Evolutionary conservation across 2,329 filamentous ascomycete species (phyloP).

Genomic region (Pyrenochaeta sp.): DNA sequence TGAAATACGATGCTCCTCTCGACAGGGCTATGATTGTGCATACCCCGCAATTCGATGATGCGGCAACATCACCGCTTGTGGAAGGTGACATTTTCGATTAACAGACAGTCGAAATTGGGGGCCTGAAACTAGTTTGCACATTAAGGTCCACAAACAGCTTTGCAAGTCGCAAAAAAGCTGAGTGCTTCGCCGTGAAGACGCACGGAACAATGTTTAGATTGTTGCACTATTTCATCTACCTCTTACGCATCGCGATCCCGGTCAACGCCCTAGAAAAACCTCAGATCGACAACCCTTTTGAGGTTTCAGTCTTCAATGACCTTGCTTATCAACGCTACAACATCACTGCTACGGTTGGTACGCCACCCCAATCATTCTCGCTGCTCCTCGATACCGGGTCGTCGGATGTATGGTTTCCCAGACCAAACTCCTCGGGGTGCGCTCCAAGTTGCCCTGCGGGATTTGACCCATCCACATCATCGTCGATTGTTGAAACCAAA

Average conservation of each 20-base stretch:
- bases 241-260: not conserved
- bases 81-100: not conserved
- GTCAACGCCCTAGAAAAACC: not conserved
- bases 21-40: not conserved
- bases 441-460: slow-evolving; percentile 12
- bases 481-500: not conserved
- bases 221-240: not conserved
- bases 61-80: too few relatives aligned
- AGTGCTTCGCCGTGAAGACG: too few relatives aligned
- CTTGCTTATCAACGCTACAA: slow-evolving; percentile 15
- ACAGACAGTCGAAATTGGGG: not conserved
- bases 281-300: not conserved
- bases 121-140: not conserved
- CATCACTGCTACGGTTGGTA: slow-evolving; percentile 18
- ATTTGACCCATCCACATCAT: slow-evolving; percentile 1
- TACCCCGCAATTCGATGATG: not conserved
- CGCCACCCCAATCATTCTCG: slow-evolving; percentile 15
- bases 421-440: slow-evolving; percentile 16
- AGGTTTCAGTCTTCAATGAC: slow-evolving; percentile 6
- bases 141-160: too few relatives aligned
- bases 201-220: not conserved
- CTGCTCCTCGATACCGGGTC: slow-evolving; percentile 19
- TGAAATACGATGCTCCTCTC: too few relatives aligned
- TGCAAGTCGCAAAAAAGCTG: too few relatives aligned
- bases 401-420: slow-evolving; percentile 19